Evolutionary conservation across 257 asterid species (phyloP).

Genomic region (Schizonepeta tenuifolia): DNA sequence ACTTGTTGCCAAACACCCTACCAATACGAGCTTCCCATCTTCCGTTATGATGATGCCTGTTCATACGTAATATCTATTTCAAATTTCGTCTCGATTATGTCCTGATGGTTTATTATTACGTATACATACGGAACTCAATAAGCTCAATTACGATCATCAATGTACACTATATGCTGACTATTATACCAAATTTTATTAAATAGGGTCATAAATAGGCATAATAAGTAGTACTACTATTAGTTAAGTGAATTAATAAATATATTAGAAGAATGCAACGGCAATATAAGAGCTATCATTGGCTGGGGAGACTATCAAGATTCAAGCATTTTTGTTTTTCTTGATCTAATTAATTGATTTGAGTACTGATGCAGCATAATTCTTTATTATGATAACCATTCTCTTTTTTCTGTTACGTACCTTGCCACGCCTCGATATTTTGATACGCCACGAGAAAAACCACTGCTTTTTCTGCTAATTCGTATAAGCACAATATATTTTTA

Average conservation of each 20-base stretch:
- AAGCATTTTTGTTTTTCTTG: background rate
- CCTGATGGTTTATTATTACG: too few relatives aligned
- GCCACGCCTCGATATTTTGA: constrained; percentile 98
- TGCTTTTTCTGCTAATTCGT: constrained; percentile 71
- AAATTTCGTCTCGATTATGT: background rate
- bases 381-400: too few relatives aligned
- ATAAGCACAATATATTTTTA: background rate
- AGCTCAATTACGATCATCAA: too few relatives aligned
- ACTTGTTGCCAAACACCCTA: constrained; percentile 93
- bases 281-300: background rate
- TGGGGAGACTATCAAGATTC: background rate
- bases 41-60: constrained; percentile 95
- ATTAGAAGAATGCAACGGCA: background rate
- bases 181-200: background rate
- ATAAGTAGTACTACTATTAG: background rate
- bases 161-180: too few relatives aligned
- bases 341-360: too few relatives aligned
- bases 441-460: constrained; percentile 97
- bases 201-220: background rate
- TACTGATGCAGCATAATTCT: too few relatives aligned
- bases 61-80: background rate
- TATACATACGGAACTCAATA: too few relatives aligned
- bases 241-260: background rate
- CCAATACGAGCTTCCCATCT: constrained; percentile 99
- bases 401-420: too few relatives aligned